Base-by-base conservation (phyloP, 1,139 yeast species). In the Taphrina betulina region DNA sequence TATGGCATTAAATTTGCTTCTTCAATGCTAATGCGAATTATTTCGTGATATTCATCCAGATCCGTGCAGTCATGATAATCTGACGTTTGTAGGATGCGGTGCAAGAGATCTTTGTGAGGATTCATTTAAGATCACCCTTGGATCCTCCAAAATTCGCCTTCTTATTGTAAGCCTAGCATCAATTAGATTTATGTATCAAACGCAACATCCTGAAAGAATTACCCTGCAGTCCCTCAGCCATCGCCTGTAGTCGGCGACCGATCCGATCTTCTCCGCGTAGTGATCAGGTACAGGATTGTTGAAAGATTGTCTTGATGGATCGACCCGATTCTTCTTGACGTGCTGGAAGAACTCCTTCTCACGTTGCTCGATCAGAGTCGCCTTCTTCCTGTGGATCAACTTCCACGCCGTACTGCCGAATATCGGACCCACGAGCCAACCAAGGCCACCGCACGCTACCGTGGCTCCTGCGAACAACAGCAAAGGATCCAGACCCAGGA, bases 221-320 rank as follows among this genome's bases (percentile, higher is more conserved):
- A 95, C 92, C 67, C 87, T 84, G 66, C 96, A 87, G 69, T 92
- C 97, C 66, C 97, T 81, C 65, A 92, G 78, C 98, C 98, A 92
- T 69, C 87, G 94, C 71, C 89, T 84, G 72, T 92, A 92, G 63
- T 82, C 92, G 65, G 81, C 80, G 68, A 90, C 43, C 72, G 95
- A 84, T 59, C 89, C 88, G 61, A 92, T 90, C 71, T 87, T 86
- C 72, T 92, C 98, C 31, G 98, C 98, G 68, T 92, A 92, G 72
- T 89, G 94, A 70, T 92, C 98, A 17, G 97, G 96, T 41, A 92
- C 95, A 8, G 97, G 98, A 71, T 92, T 92, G 60, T 92, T 80
- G 71, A 88, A 83, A 66, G 90, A 82, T 72, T 89, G 96, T 56
- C 87, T 82, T n/a, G 90, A 79, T 10, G 98, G 96, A 71, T 92